Evolutionary conservation across 768 basidiomycete species (phyloP), one percentile per base, ranked within the genome.

Genomic region (Russula dissimulans): DNA sequence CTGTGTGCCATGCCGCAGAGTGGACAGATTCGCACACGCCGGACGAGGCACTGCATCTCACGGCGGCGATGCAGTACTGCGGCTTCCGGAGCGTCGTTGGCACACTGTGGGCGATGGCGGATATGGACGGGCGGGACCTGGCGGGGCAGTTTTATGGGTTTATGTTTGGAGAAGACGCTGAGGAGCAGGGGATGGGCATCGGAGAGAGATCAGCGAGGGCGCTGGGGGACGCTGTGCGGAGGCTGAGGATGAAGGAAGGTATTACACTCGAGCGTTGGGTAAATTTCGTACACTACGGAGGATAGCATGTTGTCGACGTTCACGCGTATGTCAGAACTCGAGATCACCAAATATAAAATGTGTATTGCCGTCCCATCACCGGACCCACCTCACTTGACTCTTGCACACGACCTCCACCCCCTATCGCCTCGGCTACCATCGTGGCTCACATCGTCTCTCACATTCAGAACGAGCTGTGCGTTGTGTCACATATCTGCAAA

Each of bases 31-130:
- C 14, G 31, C 1, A n/a, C 10, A 38, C 26, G 5, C 34, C 63
- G 4, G 65, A 66, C 26, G 59, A 66, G 46, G 63, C 47, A 11
- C 38, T 66, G 14, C 59, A 61, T 50, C 63, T 64, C 31, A 64
- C 65, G 1, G 63, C 63, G 11, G 65, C 44, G 38, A 64, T 65
- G 65, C 54, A 63, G 7, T 50, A 57, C 8, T 56, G 55, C 22
- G 62, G 59, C 1, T 65, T 63, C 55, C 22, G 51, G 5, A 54
- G 58, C 22, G 54, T 36, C 11, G 56, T 65, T 17, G 65, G 49
- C 29, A 65, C 65, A 15, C 41, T 63, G 5, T 65, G 64, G 62
- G 56, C 53, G 41, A 64, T 65, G 54, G 44, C 44, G 14, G 64
- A 65, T 22, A 42, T 18, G 5, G 64, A 65, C 10, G 64, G 60